phyloP scores from a whole-genome alignment of 1,139 yeast genomes.

The Sugiyamaella neomexicana region DNA sequence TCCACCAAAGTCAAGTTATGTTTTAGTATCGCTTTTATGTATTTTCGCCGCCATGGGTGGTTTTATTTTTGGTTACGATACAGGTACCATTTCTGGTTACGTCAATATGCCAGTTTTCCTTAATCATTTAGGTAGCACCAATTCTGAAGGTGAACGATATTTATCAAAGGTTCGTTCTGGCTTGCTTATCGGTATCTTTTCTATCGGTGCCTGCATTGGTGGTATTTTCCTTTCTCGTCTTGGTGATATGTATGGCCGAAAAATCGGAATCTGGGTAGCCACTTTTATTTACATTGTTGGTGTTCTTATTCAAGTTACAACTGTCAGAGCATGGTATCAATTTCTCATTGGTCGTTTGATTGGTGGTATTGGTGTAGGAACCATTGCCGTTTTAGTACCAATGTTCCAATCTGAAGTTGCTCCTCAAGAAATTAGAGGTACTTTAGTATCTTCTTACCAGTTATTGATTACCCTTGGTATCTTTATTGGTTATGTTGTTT shows the following conservation, averaged over 20 bases:
- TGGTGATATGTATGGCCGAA: slow-evolving; percentile 55
- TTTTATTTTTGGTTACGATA: slow-evolving; percentile 56
- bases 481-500: slow-evolving; percentile 64
- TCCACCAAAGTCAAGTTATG: slow-evolving; percentile 15
- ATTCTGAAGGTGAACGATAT: slow-evolving; percentile 28
- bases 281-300: slow-evolving; percentile 53
- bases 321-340: slow-evolving; percentile 46
- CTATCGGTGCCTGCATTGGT: slow-evolving; percentile 57
- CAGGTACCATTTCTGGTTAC: slow-evolving; percentile 67
- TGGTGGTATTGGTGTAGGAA: slow-evolving; percentile 67
- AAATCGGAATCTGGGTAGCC: slow-evolving; percentile 50
- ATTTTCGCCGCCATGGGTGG: slow-evolving; percentile 39
- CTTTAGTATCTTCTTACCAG: slow-evolving; percentile 66
- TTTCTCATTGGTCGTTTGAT: slow-evolving; percentile 48
- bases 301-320: slow-evolving; percentile 52
- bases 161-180: slow-evolving; percentile 50
- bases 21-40: slow-evolving; percentile 18
- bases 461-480: slow-evolving; percentile 69
- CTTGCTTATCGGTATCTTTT: slow-evolving; percentile 53
- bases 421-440: slow-evolving; percentile 69
- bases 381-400: slow-evolving; percentile 63
- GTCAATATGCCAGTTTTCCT: slow-evolving; percentile 67
- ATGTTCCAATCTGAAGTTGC: slow-evolving; percentile 71
- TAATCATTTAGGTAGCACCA: slow-evolving; percentile 48
- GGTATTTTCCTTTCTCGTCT: slow-evolving; percentile 47